Evolutionary conservation across 106 monocot species (phyloP).

Genomic region (Apostasia shenzhenica): DNA sequence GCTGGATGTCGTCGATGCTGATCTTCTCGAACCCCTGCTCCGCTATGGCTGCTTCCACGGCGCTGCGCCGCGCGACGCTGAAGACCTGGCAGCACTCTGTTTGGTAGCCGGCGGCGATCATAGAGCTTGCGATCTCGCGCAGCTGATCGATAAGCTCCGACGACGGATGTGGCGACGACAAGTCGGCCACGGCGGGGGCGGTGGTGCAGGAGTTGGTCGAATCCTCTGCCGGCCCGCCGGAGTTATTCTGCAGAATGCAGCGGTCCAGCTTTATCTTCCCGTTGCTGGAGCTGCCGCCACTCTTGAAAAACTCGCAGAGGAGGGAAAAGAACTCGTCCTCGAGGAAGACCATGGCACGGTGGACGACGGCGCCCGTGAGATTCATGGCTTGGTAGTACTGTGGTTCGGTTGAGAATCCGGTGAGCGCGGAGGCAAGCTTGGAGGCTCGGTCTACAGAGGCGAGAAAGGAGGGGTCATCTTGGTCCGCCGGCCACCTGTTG

Average conservation of each 20-base stretch:
- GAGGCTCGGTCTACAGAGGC: slow-evolving; percentile 23
- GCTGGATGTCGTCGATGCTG: slow-evolving; percentile 48
- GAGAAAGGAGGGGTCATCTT: slow-evolving; percentile 12
- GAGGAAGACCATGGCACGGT: slow-evolving; percentile 49
- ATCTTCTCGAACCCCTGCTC: slow-evolving; percentile 35
- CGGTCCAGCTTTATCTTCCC: slow-evolving; percentile 7
- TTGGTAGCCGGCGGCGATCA: slow-evolving; percentile 49
- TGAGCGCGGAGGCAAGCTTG: slow-evolving; percentile 17
- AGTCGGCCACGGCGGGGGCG: background rate
- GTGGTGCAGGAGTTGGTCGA: background rate
- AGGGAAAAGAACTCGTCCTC: slow-evolving; percentile 57
- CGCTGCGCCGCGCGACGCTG: slow-evolving; percentile 25
- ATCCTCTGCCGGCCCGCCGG: too few species aligned
- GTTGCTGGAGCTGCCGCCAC: background rate
- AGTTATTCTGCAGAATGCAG: background rate
- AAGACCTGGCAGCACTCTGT: slow-evolving; percentile 43
- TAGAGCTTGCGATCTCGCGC: slow-evolving; percentile 22
- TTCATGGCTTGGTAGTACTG: slow-evolving; percentile 8
- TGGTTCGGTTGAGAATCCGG: slow-evolving; percentile 9
- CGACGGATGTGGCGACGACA: background rate
- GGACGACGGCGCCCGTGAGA: slow-evolving; percentile 18
- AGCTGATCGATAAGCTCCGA: slow-evolving; percentile 17
- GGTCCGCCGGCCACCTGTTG: background rate
- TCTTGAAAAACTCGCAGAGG: slow-evolving; percentile 14
- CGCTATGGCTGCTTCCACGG: slow-evolving; percentile 14